Percentiles rank a stretch among this genome's conserved stretches.
Evolutionary conservation across 768 basidiomycete genomes (phyloP).

Genomic region (Boletus tylopilopsis): DNA sequence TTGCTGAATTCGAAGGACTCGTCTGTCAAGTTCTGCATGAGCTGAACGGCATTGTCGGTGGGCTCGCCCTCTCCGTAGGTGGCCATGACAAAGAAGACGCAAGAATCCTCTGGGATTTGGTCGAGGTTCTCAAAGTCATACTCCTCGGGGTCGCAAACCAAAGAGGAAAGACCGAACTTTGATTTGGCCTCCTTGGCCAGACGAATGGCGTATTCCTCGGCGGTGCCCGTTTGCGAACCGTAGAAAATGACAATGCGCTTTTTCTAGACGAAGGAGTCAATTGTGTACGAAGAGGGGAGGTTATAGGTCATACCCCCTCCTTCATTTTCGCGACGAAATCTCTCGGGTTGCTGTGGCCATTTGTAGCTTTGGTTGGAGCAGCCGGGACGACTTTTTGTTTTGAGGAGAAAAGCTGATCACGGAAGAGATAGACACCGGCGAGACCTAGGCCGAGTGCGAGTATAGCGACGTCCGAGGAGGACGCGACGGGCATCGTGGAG

Average conservation of each 20-base stretch:
- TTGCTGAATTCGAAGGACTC: conserved; percentile 84
- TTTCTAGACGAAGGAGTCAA: conserved; percentile 53
- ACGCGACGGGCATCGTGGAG: conserved; percentile 51
- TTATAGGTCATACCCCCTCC: conserved; percentile 61
- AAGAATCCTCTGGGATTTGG: conserved; percentile 79
- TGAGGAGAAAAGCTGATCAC: conserved; percentile 71
- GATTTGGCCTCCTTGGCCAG: conserved; percentile 97
- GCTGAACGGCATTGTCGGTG: conserved; percentile 93
- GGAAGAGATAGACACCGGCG: conserved; percentile 78
- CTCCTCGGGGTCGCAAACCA: conserved; percentile 98
- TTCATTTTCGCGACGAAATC: conserved; percentile 96
- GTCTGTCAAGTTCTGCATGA: conserved; percentile 90
- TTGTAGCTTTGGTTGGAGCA: conserved; percentile 41
- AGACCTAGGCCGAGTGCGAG: conserved; percentile 71
- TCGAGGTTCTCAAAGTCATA: conserved; percentile 98
- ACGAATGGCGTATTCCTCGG: conserved; percentile 96
- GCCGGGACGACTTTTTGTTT: conserved; percentile 56
- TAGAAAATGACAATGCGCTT: conserved; percentile 97
- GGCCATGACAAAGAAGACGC: conserved; percentile 93
- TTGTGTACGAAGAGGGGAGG: conserved; percentile 3
- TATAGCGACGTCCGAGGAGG: conserved; percentile 69
- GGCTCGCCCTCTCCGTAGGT: conserved; percentile 99
- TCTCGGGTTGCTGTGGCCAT: conserved; percentile 82
- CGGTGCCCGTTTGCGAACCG: conserved; percentile 97
- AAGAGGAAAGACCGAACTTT: conserved; percentile 90